phyloP scores from a whole-genome alignment of 2,329 filamentous ascomycete species.

The Trichophyton verrucosum region DNA sequence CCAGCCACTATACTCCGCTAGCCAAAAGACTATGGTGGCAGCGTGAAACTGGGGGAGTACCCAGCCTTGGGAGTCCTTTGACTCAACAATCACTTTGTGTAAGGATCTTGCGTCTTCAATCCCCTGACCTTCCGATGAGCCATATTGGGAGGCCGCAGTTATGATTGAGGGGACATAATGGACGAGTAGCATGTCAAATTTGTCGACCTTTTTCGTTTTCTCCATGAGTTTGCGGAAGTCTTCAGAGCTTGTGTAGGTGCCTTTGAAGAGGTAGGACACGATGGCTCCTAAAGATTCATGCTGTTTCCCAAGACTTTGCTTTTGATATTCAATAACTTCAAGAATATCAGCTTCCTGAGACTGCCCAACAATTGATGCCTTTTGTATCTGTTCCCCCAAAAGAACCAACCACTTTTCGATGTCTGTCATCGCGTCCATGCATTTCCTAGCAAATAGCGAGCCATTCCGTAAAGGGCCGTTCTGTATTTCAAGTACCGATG shows the following conservation, averaged over 20 bases:
- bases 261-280: slow-evolving; percentile 64
- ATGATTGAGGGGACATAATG: slow-evolving; percentile 75
- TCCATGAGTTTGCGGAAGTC: slow-evolving; percentile 65
- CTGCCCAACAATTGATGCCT: slow-evolving; percentile 61
- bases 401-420: slow-evolving; percentile 66
- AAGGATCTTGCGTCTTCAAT: slow-evolving; percentile 58
- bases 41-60: slow-evolving; percentile 63
- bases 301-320: slow-evolving; percentile 68
- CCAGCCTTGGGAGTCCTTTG: slow-evolving; percentile 58
- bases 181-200: slow-evolving; percentile 61
- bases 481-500: slow-evolving; percentile 47
- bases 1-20: slow-evolving; percentile 84
- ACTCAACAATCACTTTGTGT: slow-evolving; percentile 54
- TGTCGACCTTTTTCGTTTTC: slow-evolving; percentile 56
- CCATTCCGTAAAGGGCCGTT: slow-evolving; percentile 37
- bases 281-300: slow-evolving; percentile 82
- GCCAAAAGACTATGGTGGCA: slow-evolving; percentile 70
- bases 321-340: slow-evolving; percentile 70
- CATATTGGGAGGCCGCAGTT: slow-evolving; percentile 63
- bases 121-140: slow-evolving; percentile 59
- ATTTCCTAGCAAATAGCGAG: slow-evolving; percentile 58
- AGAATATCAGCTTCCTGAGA: slow-evolving; percentile 51
- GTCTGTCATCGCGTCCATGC: slow-evolving; percentile 60
- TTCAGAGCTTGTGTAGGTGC: slow-evolving; percentile 53
- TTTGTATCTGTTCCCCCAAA: slow-evolving; percentile 63